Base-by-base conservation (phyloP, 192 early-diverging fungal species). In the Backusella morwellensis region DNA sequence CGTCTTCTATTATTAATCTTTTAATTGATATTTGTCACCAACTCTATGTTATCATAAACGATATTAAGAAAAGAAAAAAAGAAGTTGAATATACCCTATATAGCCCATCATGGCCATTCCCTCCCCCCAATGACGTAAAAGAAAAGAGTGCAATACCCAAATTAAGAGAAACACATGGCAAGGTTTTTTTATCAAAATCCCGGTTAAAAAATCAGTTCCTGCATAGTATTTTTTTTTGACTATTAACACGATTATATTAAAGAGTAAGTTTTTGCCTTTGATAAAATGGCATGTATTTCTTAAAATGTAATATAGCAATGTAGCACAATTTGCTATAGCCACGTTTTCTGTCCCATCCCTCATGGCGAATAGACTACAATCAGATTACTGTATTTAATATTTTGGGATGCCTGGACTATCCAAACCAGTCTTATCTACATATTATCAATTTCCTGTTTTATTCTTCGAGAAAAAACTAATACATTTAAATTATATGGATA, bases 391-490 rank as follows among this genome's bases (percentile, higher is more conserved):
- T 29, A 63, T 63, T 63, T 63, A 63, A 63, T 63, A 26, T 63
- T 59, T 29, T 63, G 21, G 26, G 23, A 26, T 63, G 56, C 8
- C 56, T 63, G 56, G 26, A 63, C 56, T 63, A 63, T 63, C 56
- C 56, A 63, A 63, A 63, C 21, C 56, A 63, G 56, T 29, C 56
- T 63, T 63, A 26, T 63, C 56, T 63, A 63, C 56, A 63, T 63
- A 63, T 63, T 63, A 63, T 63, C 26, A 12, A 63, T 63, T 63
- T 63, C 56, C 56, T 63, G 56, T 26, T 63, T 26, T 63, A 63
- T 63, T 29, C 26, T 0, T 63, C 56, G 26, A 63, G 23, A 63
- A 63, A 63, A 63, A 63, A 29, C 56, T 63, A 63, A 63, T 63
- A 29, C 56, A 63, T 63, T 63, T 63, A 63, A 29, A 63, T 9